Base-by-base conservation (phyloP, 192 early-diverging fungal genomes). In the Glomus cerebriforme region DNA sequence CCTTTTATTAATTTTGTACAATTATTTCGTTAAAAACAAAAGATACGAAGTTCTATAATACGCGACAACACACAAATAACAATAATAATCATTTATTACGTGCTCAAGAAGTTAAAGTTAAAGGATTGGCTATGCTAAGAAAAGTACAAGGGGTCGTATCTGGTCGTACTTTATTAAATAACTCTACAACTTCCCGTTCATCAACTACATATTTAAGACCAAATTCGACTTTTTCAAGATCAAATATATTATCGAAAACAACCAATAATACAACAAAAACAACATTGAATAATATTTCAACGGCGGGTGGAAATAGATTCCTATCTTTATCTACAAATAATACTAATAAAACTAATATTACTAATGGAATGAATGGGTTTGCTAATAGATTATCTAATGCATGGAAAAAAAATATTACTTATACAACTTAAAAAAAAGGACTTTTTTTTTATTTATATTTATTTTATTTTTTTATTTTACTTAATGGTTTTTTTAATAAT, bases 81-180 rank as follows among this genome's bases (percentile, higher is more conserved):
- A 70, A 71, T 43, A 47, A 47, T 9, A 35, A 68, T 37, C 34
- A 68, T 35, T 4, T 54, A n/a, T 37, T n/a, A 68, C 29, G 34
- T 37, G 26, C 43, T 24, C 29, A 71, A 22, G 69, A 71, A n/a
- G 39, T 71, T 24, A 71, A 45, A 49, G 24, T 47, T 3, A 71
- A 71, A 71, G 69, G 69, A 45, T 47, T 49, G 43, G 43, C 69
- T 27, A 71, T 71, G 69, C 39, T 71, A 26, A 71, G n/a, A 47
- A 71, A 71, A 71, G 39, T 71, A 27, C 37, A 71, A 29, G 69
- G 27, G 3, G 69, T 45, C 5, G 43, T 71, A 12, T 47, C 39
- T 71, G 43, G 69, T 71, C 24, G 15, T n/a, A 43, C 39, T 43
- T 43, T 3, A 43, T 43, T 43, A 43, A 71, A 27, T 71, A 15